Percentiles rank a stretch among this genome's conserved stretches.
phyloP scores from a whole-genome alignment of 1,139 yeast species.

The Blastobotrys persicus region DNA sequence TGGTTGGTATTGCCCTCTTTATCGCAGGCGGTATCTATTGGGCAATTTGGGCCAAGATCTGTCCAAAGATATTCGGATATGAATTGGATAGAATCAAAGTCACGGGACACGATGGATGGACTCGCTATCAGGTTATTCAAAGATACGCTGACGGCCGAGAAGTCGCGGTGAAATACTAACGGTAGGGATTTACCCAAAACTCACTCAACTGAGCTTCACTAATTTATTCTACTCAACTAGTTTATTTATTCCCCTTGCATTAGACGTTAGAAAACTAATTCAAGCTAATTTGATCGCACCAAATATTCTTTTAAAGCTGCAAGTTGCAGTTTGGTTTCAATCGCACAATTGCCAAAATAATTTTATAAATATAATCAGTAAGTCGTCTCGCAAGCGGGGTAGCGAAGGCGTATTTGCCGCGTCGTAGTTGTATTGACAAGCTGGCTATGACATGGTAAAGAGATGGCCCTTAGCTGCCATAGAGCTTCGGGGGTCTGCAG shows the following conservation, averaged over 20 bases:
- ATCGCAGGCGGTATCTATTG: slow-evolving; percentile 70
- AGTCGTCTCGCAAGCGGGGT: too few relatives aligned
- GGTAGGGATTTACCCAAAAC: background rate
- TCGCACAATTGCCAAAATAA: too few relatives aligned
- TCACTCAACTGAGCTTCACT: slow-evolving; percentile 6
- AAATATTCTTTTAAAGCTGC: too few relatives aligned
- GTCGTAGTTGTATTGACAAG: too few relatives aligned
- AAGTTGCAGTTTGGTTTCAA: too few relatives aligned
- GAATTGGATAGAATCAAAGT: slow-evolving; percentile 56
- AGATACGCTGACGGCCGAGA: slow-evolving; percentile 16
- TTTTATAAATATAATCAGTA: too few relatives aligned
- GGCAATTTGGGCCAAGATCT: slow-evolving; percentile 59
- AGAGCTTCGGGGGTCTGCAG: too few relatives aligned
- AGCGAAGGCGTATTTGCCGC: too few relatives aligned
- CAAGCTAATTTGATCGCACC: background rate
- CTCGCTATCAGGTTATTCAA: slow-evolving; percentile 62
- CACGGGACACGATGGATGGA: slow-evolving; percentile 68
- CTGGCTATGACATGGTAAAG: too few relatives aligned
- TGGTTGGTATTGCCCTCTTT: slow-evolving; percentile 77
- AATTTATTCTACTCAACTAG: slow-evolving; percentile 10
- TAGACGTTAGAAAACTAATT: background rate
- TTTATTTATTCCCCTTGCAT: slow-evolving; percentile 8
- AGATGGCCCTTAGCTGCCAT: too few relatives aligned
- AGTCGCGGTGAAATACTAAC: slow-evolving; percentile 11
- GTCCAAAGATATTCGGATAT: slow-evolving; percentile 62